Evolutionary conservation across 768 basidiomycete genomes (phyloP), one percentile per base, ranked within the genome.

Genomic region (Roridomyces roridus): DNA sequence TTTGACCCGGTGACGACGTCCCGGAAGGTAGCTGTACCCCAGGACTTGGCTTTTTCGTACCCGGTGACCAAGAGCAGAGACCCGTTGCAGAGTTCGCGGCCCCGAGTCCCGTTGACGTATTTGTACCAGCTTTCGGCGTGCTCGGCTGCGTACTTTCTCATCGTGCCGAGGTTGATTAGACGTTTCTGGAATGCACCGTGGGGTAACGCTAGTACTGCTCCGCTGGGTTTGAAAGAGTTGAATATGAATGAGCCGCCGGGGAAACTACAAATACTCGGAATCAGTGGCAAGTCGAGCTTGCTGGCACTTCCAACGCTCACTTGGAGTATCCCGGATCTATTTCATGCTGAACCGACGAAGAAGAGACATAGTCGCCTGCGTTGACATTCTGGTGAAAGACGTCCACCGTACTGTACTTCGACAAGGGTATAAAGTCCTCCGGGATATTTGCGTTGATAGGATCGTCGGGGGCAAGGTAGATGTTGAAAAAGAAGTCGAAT

Each of bases 401-500:
- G 24, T 49, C 48, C 24, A 41, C 4, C n/a, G n/a, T 14, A 23
- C 6, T 5, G 29, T 31, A 43, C 1, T 4, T 17, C 5, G 9
- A 1, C 24, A 63, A 14, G 2, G 58, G 65, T 21, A 5, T 46
- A 28, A 74, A 74, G 25, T 54, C 61, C 3, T 60, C 67, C 0
- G 75, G 72, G n/a, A 74, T 68, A 17, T 66, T 59, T 5, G 55
- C 46, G 40, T 75, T 65, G 42, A 72, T 59, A 28, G 67, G 68
- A 46, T 71, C 43, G 21, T 41, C 46, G 18, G 45, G 21, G 26
- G 71, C 52, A 3, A 66, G 46, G 31, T 68, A 71, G n/a, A 74
- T 59, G 53, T 74, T 74, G 63, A 77, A 75, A 21, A 72, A 67
- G 20, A 68, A 58, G 28, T 72, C 71, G 25, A 75, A 75, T 12